Evolutionary conservation across 495 filamentous ascomycete genomes (phyloP), one percentile per base, ranked within the genome.

Genomic region (Xylaria flabelliformis): DNA sequence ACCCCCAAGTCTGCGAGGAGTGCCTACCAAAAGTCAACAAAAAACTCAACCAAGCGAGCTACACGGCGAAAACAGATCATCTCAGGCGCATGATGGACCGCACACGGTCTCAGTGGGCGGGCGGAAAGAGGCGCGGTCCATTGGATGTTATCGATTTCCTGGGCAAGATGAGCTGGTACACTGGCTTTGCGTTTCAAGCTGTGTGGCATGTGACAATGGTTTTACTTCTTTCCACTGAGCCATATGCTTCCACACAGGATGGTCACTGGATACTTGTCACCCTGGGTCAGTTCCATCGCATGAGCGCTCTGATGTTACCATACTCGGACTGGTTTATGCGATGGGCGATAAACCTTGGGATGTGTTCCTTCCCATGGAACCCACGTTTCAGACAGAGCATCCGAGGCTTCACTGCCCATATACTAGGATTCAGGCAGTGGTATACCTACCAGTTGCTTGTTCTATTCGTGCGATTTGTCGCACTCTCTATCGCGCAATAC

Each of bases 1-100:
- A 96, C 80, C 94, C 94, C 13, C 93, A 94, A 75, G 89, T 97
- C 39, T 97, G 94, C 83, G 88, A 85, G 64, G 83, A 88, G 21
- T 97, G 94, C 79, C 89, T 91, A 71, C 89, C 90, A 8, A 84
- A 79, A 42, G 93, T 93, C 24, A 85, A 86, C 51, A 78, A 85
- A 67, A 87, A 89, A 70, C 89, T 97, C 29, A 83, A 88, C 44
- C 82, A 88, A 71, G 87, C 93, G 3, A 88, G 85, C 0, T 95
- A 95, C 79, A 90, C 90, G 50, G 94, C 93, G 13, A 93, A 94
- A 78, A 88, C 93, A 26, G 92, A 96, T 78, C 85, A 92, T 74
- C 81, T 96, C 39, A 81, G 91, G 64, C 88, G 90, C 72, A 88
- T 92, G 85, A 89, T 95, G 79, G 89, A 93, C 50, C 85, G 86